A percentile compares a stretch with the other conserved stretches of the same genome.
These are phyloP conservation scores for Hortiboletus flavorubellus DNA, from an alignment of 768 basidiomycete genomes.

Conservation along the genomic window DNA sequence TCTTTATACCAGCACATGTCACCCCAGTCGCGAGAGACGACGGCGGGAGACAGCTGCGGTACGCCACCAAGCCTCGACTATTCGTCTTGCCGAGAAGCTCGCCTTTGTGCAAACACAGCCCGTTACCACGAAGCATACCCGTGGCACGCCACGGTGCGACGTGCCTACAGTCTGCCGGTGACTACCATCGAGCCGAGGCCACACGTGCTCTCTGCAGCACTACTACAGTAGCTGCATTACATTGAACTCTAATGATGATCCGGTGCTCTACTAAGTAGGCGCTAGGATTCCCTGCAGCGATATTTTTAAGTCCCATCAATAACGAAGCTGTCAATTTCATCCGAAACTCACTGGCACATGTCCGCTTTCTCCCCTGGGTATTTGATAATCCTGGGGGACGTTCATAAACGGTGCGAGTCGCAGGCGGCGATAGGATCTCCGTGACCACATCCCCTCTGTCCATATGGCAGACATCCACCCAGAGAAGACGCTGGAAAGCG, in stretches of 20 bases:
- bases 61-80: no score
- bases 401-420: slow-evolving; percentile 14
- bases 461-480: slow-evolving; percentile 14
- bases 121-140: no score
- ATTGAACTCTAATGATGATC: background rate
- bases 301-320: background rate
- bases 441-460: background rate
- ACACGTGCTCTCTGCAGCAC: no score
- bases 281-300: background rate
- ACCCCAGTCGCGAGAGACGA: no score
- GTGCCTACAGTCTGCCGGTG: background rate
- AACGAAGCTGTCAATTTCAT: slow-evolving; percentile 6
- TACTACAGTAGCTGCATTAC: background rate
- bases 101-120: no score
- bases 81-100: no score
- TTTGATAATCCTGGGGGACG: background rate
- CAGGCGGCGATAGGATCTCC: background rate
- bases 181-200: no score
- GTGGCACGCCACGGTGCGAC: no score
- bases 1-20: no score
- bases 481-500: slow-evolving; percentile 24
- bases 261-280: background rate
- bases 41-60: no score
- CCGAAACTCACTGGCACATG: slow-evolving; percentile 19
- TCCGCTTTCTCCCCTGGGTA: background rate